A percentile compares a stretch with the other conserved stretches of the same genome.
Evolutionary conservation across 331 rosid species (phyloP).

Genomic region (Acacia concinna): DNA sequence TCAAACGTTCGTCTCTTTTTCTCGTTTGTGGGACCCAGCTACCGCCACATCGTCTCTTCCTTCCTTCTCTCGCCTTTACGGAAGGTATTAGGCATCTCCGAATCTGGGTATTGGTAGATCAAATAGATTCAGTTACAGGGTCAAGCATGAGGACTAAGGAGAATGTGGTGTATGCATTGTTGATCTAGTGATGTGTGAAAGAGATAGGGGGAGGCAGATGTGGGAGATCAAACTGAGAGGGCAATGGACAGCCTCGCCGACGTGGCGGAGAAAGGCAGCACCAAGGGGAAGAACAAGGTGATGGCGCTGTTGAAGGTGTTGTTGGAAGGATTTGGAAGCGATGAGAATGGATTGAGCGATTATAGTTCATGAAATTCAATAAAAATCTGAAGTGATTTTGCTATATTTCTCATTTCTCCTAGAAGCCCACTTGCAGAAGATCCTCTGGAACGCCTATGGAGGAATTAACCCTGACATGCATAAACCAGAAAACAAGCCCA

Average conservation of each 20-base stretch:
- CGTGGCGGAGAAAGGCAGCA: slow-evolving; percentile 63
- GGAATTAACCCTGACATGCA: slow-evolving; percentile 3
- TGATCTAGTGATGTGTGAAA: slow-evolving; percentile 50
- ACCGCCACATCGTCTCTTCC: no score
- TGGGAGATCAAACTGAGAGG: slow-evolving; percentile 35
- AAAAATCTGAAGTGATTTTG: background rate
- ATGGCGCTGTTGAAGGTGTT: slow-evolving; percentile 49
- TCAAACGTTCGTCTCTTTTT: no score
- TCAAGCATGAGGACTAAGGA: slow-evolving; percentile 67
- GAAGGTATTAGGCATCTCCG: slow-evolving; percentile 63
- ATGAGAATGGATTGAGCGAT: slow-evolving; percentile 14
- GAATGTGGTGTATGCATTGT: slow-evolving; percentile 67
- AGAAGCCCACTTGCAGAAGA: background rate
- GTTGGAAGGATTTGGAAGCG: slow-evolving; percentile 25
- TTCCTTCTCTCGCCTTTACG: no score
- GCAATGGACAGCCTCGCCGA: slow-evolving; percentile 42
- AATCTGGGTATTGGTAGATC: slow-evolving; percentile 44
- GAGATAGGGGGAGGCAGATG: slow-evolving; percentile 44
- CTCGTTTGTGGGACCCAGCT: no score
- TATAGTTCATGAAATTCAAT: slow-evolving; percentile 27
- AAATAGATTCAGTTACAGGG: slow-evolving; percentile 50
- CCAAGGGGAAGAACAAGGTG: slow-evolving; percentile 64
- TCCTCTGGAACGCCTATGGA: background rate
- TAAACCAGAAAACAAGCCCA: slow-evolving; percentile 1
- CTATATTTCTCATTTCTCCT: background rate